Conservation (phyloP, 805 yeast species). For the Danielia reshetovae region DNA sequence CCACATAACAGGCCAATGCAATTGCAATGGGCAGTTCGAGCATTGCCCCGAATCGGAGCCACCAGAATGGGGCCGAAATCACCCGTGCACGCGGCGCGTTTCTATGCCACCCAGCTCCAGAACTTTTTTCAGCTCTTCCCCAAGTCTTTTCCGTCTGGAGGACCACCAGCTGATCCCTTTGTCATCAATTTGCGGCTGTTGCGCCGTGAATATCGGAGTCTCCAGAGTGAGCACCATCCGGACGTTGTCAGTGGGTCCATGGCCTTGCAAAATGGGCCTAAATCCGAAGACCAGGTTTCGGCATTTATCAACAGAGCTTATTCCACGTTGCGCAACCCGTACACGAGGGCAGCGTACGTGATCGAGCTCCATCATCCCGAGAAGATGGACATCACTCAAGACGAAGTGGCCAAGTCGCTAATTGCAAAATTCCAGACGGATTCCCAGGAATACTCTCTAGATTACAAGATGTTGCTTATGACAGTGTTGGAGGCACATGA, state of each 20-base stretch:
- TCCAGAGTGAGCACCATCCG: slow-evolving; percentile 81
- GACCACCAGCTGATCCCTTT: slow-evolving; percentile 62
- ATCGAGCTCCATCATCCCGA: slow-evolving; percentile 35
- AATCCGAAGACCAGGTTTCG: slow-evolving; percentile 24
- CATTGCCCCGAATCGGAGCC: background rate
- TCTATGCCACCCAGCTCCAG: background rate
- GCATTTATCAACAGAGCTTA: slow-evolving; percentile 70
- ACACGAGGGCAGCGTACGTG: slow-evolving; percentile 47
- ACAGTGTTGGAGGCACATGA: slow-evolving; percentile 84
- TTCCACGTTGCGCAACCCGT: slow-evolving; percentile 63
- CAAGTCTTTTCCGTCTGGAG: slow-evolving; percentile 60
- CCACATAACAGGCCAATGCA: no score
- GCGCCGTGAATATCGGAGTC: slow-evolving; percentile 67
- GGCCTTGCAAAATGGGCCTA: slow-evolving; percentile 10
- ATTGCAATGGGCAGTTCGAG: background rate
- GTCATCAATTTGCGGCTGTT: slow-evolving; percentile 50
- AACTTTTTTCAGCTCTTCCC: slow-evolving; percentile 68
- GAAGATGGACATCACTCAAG: slow-evolving; percentile 52
- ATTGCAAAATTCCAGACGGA: slow-evolving; percentile 38
- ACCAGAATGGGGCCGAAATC: background rate
- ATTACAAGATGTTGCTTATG: slow-evolving; percentile 59
- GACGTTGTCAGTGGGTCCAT: slow-evolving; percentile 47
- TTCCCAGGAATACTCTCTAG: slow-evolving; percentile 28
- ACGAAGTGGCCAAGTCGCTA: slow-evolving; percentile 44
- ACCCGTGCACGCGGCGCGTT: no score